Base-by-base conservation (phyloP, 345 rosid genomes). In the Acer negundo region DNA sequence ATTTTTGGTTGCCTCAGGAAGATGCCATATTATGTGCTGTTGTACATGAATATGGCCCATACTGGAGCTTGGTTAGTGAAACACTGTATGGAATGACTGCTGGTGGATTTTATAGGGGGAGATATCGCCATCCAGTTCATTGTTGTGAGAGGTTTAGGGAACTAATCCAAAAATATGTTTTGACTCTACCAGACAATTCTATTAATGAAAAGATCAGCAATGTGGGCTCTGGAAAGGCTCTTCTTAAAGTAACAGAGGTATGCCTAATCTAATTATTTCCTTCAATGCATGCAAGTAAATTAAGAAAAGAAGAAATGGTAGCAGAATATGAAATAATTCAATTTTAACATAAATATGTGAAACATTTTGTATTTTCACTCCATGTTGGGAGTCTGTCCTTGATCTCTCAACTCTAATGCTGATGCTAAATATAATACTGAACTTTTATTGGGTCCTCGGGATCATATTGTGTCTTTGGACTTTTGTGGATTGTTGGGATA, bases 201-300 rank as follows among this genome's bases (percentile, higher is more conserved):
- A 76, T 81, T 72, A 91, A 80, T 76, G 98, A 94, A 80, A 97
- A 89, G 86, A 85, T 76, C 26, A 73, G 82, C 85, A 87, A 80
- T 77, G 19, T 82, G 75, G 93, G 90, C 79, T 90, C 99, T 40
- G 98, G 91, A 82, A 97, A 94, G 86, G 95, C 95, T 68, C 92
- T 91, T 82, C 94, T 97, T 20, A 94, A 89, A 88, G 97, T 97
- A 74, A 97, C 98, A 2, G 98, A 93, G 98, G 99, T 97, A 90
- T 85, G 84, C 61, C 68, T 77, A 69, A 73, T 76, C 44, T 79
- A 35, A 40, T 19, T 66, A 8, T 47, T 67, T 62, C 46, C 26
- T 53, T n/a, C 35, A 24, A 62, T 62, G 8, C 58, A 15, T 62
- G 15, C n/a, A 64, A 16, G 17, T 20, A 68, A 67, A 46, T 40